These are phyloP conservation scores for Sicyos baderoa DNA, from an alignment of 306 rosid genomes.

Conservation along the genomic window DNA sequence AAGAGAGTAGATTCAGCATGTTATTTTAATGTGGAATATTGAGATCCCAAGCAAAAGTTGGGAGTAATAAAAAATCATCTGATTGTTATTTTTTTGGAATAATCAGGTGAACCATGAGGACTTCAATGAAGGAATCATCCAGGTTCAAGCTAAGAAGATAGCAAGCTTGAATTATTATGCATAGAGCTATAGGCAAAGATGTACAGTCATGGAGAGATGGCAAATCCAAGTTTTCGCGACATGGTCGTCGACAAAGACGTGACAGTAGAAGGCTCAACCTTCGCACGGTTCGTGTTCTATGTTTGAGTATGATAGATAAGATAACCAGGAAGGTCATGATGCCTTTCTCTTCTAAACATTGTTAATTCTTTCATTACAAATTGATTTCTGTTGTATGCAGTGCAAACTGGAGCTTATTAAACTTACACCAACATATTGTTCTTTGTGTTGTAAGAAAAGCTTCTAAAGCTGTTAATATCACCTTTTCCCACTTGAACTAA, in stretches of 20 bases:
- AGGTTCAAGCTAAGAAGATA: constrained; percentile 92
- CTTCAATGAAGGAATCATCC: constrained; percentile 85
- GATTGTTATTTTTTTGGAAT: background rate
- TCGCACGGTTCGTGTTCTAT: background rate
- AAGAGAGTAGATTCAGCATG: background rate
- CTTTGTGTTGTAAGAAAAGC: background rate
- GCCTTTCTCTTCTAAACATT: background rate
- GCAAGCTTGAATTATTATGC: constrained; percentile 88
- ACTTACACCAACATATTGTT: background rate
- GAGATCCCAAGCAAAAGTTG: background rate
- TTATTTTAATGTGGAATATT: background rate
- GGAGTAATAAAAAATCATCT: background rate
- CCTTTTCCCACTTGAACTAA: too few species aligned
- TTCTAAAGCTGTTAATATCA: background rate
- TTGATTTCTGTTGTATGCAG: background rate
- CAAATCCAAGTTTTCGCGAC: too few species aligned
- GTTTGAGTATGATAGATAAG: background rate
- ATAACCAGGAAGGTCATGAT: background rate
- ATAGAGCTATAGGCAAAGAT: constrained; percentile 19
- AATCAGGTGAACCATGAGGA: constrained; percentile 86
- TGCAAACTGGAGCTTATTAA: background rate
- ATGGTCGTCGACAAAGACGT: background rate
- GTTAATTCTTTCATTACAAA: background rate
- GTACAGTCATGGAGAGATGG: background rate
- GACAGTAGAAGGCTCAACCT: background rate